Base-by-base conservation (phyloP, 208 protist species). In the Wallacemonas sp. region DNA sequence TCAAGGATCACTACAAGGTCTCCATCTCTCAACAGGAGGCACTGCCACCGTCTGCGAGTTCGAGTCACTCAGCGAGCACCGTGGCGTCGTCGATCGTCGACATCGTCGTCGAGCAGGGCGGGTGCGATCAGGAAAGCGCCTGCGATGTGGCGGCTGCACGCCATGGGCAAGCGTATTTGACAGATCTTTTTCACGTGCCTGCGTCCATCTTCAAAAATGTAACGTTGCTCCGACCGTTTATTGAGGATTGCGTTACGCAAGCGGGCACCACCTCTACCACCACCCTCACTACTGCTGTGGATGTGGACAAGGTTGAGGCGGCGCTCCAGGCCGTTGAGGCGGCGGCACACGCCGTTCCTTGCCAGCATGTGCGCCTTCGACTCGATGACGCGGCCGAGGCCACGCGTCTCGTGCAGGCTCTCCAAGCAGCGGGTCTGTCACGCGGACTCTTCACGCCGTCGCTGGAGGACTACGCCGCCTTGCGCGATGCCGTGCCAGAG, bases 271-370 rank as follows among this genome's bases (percentile, higher is more conserved):
- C 43, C 11, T 47, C 43, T 41, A 14, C 9, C 36, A 41, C 6
- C 43, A 6, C 43, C 17, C 43, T 3, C 17, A 17, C 32, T 3
- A 14, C 56, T 17, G 56, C 1, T 19, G 38, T 2, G 1, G 29
- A 41, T 23, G 61, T 19, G 6, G 46, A 16, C n/a, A 34, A 33
- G 39, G 39, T 73, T 9, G n/a, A 55, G n/a, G 43, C 48, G 23
- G 43, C 41, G 14, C 44, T 71, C 44, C 21, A 47, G 38, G 14
- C 6, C 14, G 5, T 76, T 9, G 30, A 61, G n/a, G 12, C 5
- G 1, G 61, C 70, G 12, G 62, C 78, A n/a, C 65, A 75, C 41
- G 76, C 70, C 1, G 46, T 72, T 12, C 74, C 78, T 5, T 76
- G 70, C 33, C 58, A 47, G 33, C 63, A 71, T 27, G 21, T 78